phyloP scores from a whole-genome alignment of 108 stramenopile species.

The Cyclotella distinguenda region DNA sequence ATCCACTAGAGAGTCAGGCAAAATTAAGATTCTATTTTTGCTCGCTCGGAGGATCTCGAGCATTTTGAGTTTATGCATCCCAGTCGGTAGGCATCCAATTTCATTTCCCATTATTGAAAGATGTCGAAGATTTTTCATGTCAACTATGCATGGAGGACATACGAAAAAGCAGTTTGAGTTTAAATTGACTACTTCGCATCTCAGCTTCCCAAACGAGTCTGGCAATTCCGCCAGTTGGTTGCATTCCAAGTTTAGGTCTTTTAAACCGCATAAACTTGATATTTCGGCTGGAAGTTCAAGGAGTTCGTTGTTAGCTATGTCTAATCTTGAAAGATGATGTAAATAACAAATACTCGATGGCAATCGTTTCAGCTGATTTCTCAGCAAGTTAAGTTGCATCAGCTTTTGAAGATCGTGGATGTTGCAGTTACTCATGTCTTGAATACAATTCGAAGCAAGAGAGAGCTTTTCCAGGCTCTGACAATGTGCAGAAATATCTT shows the following conservation, averaged over 20 bases:
- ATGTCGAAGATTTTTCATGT: constrained; percentile 12
- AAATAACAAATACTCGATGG: constrained; percentile 23
- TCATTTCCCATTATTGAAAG: constrained; percentile 31
- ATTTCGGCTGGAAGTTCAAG: constrained; percentile 35
- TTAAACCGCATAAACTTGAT: constrained; percentile 15
- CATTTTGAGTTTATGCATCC: constrained; percentile 2
- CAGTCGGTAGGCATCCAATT: constrained; percentile 13
- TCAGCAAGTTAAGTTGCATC: constrained; percentile 26
- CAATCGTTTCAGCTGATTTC: constrained; percentile 26
- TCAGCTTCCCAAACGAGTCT: constrained; percentile 10
- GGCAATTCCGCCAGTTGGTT: constrained; percentile 34
- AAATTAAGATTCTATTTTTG: constrained; percentile 33
- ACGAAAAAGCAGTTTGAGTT: constrained; percentile 31
- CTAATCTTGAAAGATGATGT: constrained; percentile 8
- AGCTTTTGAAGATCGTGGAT: constrained; percentile 27
- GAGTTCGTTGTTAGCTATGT: constrained; percentile 36
- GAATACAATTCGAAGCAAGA: constrained; percentile 33
- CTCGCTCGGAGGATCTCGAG: constrained; percentile 25
- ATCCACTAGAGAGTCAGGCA: constrained; percentile 40
- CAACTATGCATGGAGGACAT: constrained; percentile 21
- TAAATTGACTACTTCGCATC: constrained; percentile 25
- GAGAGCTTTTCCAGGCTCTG: constrained; percentile 24
- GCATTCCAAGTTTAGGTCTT: constrained; percentile 37
- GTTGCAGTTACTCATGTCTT: constrained; percentile 18
- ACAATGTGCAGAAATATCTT: constrained; percentile 11